A percentile compares a stretch with the other conserved stretches of the same genome.
These are phyloP conservation scores for Cryphonectria parasitica DNA, from an alignment of 2,329 filamentous ascomycete genomes.

Conservation along the genomic window DNA sequence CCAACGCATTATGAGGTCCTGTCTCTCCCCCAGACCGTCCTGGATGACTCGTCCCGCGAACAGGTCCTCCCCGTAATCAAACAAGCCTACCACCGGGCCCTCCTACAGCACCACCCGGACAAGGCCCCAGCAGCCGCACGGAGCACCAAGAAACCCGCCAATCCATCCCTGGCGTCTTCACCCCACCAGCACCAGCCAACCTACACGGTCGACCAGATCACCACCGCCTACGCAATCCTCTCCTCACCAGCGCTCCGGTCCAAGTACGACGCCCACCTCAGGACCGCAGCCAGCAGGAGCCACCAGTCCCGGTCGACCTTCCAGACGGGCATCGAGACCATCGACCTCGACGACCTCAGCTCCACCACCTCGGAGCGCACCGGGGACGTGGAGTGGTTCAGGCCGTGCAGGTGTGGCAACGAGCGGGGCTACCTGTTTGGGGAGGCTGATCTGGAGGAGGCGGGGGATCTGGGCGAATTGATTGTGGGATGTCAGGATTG, in stretches of 20 bases:
- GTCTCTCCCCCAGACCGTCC: slow-evolving; percentile 53
- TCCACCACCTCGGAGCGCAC: slow-evolving; percentile 48
- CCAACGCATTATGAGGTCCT: slow-evolving; percentile 66
- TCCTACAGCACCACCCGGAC: slow-evolving; percentile 69
- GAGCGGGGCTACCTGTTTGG: slow-evolving; percentile 60
- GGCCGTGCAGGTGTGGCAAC: slow-evolving; percentile 67
- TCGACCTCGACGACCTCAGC: slow-evolving; percentile 68
- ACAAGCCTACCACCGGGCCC: slow-evolving; percentile 65
- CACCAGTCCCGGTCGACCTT: slow-evolving; percentile 40
- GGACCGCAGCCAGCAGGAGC: slow-evolving; percentile 36
- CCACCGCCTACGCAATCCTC: slow-evolving; percentile 60
- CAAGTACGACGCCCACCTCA: slow-evolving; percentile 58
- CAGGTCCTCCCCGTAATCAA: slow-evolving; percentile 53
- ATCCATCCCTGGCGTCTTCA: slow-evolving; percentile 49
- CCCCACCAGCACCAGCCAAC: slow-evolving; percentile 47
- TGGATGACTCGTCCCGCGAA: slow-evolving; percentile 48
- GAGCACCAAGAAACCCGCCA: neutral
- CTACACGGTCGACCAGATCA: slow-evolving; percentile 65
- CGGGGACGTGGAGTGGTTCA: slow-evolving; percentile 54
- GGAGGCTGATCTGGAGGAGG: slow-evolving; percentile 64
- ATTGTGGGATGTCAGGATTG: slow-evolving; percentile 69
- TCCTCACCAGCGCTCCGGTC: slow-evolving; percentile 52
- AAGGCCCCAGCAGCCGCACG: slow-evolving; percentile 43
- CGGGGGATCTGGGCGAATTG: slow-evolving; percentile 60
- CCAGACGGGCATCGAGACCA: slow-evolving; percentile 63